Conservation (phyloP, 371 early-diverging fungal species). For the Mucor piriformis region DNA sequence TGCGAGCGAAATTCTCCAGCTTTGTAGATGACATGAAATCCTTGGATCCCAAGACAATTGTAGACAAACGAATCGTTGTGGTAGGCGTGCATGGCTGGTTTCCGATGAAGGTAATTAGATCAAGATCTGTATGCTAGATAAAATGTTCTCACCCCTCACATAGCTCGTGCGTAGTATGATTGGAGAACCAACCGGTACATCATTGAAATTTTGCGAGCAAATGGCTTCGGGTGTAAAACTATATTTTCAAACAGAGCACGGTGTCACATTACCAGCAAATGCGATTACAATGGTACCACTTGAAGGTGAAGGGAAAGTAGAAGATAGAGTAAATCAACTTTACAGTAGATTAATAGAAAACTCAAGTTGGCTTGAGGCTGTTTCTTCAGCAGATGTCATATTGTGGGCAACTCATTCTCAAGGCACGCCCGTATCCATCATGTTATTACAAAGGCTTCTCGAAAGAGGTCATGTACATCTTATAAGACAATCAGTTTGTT, state of each 20-base stretch:
- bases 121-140: no score
- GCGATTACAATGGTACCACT: slow-evolving; percentile 82
- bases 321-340: slow-evolving; percentile 79
- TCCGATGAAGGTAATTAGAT: slow-evolving; percentile 60
- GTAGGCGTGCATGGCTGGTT: slow-evolving; percentile 94
- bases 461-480: slow-evolving; percentile 73
- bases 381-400: slow-evolving; percentile 77
- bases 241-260: slow-evolving; percentile 64
- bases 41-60: slow-evolving; percentile 15
- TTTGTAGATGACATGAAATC: slow-evolving; percentile 41
- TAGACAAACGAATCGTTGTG: slow-evolving; percentile 57
- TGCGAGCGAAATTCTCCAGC: slow-evolving; percentile 24
- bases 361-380: slow-evolving; percentile 54
- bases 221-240: slow-evolving; percentile 71
- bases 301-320: slow-evolving; percentile 89
- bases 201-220: slow-evolving; percentile 83
- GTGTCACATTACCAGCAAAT: slow-evolving; percentile 57
- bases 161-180: slow-evolving; percentile 75
- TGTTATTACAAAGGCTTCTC: slow-evolving; percentile 78
- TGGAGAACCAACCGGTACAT: slow-evolving; percentile 94
- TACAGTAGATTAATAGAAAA: slow-evolving; percentile 67
- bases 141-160: not conserved
- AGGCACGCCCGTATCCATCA: slow-evolving; percentile 88
- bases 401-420: slow-evolving; percentile 92
- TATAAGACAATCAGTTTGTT: slow-evolving; percentile 67